Percentiles rank a stretch among this genome's conserved stretches.
Evolutionary conservation across 345 rosid genomes (phyloP).

Genomic region (Nasturtium officinale): DNA sequence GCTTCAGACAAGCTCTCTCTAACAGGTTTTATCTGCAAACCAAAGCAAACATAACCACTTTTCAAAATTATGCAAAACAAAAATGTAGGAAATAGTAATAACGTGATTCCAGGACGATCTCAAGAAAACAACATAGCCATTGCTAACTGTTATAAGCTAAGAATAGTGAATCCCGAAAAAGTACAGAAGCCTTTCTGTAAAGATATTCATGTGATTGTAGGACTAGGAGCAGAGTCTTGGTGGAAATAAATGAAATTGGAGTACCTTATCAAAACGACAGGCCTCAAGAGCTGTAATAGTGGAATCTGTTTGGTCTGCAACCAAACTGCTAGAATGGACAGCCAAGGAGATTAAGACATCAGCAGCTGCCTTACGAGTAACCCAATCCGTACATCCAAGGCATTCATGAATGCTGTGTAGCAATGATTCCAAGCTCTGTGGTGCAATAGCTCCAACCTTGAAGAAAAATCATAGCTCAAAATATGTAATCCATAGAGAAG

Average conservation of each 20-base stretch:
- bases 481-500: not conserved
- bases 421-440: slow-evolving; percentile 74
- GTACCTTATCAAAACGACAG: slow-evolving; percentile 95
- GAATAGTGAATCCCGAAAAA: not conserved
- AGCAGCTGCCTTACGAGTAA: slow-evolving; percentile 90
- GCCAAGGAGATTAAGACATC: slow-evolving; percentile 79
- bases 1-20: slow-evolving; percentile 97
- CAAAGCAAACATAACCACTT: slow-evolving; percentile 27
- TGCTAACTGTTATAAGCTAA: slow-evolving; percentile 16
- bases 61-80: not conserved
- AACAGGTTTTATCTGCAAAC: slow-evolving; percentile 80
- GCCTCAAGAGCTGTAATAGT: slow-evolving; percentile 74
- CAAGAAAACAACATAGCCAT: too few species aligned
- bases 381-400: slow-evolving; percentile 89
- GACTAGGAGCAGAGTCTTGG: not conserved
- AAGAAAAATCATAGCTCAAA: slow-evolving; percentile 20
- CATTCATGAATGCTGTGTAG: slow-evolving; percentile 83
- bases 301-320: slow-evolving; percentile 64
- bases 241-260: not conserved
- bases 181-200: not conserved
- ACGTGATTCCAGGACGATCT: too few species aligned
- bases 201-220: slow-evolving; percentile 5
- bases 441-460: slow-evolving; percentile 92
- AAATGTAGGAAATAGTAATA: slow-evolving; percentile 2
- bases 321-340: slow-evolving; percentile 71